These are phyloP conservation scores for Phragmites australis DNA, from an alignment of 176 grass and related monocot genomes.

Conservation along the genomic window DNA sequence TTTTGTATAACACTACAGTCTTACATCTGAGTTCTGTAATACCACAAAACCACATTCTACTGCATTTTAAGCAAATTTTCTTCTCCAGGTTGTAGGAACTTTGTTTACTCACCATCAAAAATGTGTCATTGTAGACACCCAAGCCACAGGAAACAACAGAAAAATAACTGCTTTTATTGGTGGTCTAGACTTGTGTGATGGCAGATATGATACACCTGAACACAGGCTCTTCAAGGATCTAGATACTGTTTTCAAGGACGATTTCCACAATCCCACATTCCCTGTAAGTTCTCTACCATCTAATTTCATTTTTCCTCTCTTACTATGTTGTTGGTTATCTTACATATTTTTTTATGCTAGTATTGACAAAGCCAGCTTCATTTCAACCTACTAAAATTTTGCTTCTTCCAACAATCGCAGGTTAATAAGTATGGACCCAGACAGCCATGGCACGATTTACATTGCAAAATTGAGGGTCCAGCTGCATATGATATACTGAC, in stretches of 20 bases:
- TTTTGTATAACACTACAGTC: not conserved
- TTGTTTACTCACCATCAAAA: slow-evolving; percentile 97
- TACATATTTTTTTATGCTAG: not conserved
- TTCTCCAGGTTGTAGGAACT: slow-evolving; percentile 82
- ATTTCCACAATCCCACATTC: slow-evolving; percentile 94
- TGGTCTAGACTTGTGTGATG: slow-evolving; percentile 90
- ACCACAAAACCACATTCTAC: not conserved
- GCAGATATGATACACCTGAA: slow-evolving; percentile 69
- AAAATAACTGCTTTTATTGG: slow-evolving; percentile 97
- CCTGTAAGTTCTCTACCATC: slow-evolving; percentile 48
- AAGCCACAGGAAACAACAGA: slow-evolving; percentile 76
- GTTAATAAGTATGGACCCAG: slow-evolving; percentile 62
- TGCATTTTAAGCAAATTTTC: not conserved
- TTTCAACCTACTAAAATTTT: not conserved
- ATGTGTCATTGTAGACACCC: slow-evolving; percentile 94
- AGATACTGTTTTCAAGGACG: slow-evolving; percentile 65
- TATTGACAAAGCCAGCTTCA: not conserved
- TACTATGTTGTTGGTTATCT: not conserved
- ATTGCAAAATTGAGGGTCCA: slow-evolving; percentile 89
- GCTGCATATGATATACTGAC: slow-evolving; percentile 84
- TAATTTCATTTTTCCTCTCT: not conserved
- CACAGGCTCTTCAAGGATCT: slow-evolving; percentile 85
- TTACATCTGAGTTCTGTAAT: not conserved
- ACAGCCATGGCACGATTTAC: slow-evolving; percentile 95
- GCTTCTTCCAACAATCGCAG: slow-evolving; percentile 31